Conservation (phyloP, 1,139 yeast genomes). For the Lodderomyces metapsilosis region DNA sequence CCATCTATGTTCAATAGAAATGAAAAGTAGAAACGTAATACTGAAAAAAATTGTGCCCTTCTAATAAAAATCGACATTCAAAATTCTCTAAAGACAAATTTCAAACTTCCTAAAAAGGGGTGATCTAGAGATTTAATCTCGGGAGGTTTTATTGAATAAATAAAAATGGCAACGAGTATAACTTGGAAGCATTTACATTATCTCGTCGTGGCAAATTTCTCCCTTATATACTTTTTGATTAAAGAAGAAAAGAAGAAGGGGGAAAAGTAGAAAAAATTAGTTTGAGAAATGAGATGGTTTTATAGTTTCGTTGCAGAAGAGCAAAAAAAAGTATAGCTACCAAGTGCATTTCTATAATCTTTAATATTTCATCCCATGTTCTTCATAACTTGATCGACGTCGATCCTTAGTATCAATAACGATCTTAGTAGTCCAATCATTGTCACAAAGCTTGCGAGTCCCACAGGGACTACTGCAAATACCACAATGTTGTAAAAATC, state of each 20-base stretch:
- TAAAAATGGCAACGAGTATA: slow-evolving; percentile 63
- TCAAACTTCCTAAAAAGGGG: slow-evolving; percentile 61
- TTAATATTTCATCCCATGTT: neutral
- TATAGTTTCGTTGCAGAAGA: too few relatives aligned
- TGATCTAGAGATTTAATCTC: slow-evolving; percentile 38
- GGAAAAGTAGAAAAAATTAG: slow-evolving; percentile 9
- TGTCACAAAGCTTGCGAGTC: slow-evolving; percentile 88
- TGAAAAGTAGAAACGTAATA: too few relatives aligned
- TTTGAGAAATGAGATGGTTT: slow-evolving; percentile 1
- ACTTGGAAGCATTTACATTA: slow-evolving; percentile 56
- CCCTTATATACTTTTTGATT: slow-evolving; percentile 61
- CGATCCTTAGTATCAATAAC: slow-evolving; percentile 70
- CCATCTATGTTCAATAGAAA: too few relatives aligned
- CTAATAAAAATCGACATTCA: slow-evolving; percentile 55
- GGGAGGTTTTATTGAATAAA: slow-evolving; percentile 40
- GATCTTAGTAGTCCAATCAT: slow-evolving; percentile 82
- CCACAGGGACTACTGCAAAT: slow-evolving; percentile 96
- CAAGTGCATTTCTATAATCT: neutral
- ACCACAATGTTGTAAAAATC: slow-evolving; percentile 85
- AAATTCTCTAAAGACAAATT: slow-evolving; percentile 50
- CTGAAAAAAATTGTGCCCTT: too few relatives aligned
- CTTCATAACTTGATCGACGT: slow-evolving; percentile 43
- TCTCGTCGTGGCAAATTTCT: slow-evolving; percentile 70
- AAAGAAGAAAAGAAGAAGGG: slow-evolving; percentile 21
- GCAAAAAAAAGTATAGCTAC: too few relatives aligned